Conservation (phyloP, 345 rosid genomes). For the Moricandia arvensis region DNA sequence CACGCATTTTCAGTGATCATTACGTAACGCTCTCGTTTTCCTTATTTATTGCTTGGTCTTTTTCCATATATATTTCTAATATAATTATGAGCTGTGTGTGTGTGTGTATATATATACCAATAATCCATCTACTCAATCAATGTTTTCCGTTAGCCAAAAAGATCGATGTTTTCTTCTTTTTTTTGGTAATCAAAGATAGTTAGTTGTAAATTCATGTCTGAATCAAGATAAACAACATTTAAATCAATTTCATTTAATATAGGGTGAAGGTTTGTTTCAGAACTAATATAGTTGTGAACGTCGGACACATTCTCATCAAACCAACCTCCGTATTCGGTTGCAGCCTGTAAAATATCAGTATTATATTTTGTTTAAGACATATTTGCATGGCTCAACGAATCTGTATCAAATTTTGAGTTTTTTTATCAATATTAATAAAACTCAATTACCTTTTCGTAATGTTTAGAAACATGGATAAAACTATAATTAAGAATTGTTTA, state of each 20-base stretch:
- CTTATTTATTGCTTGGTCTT: background rate
- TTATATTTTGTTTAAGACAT: background rate
- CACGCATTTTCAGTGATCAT: conserved; percentile 29
- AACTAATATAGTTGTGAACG: background rate
- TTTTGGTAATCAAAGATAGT: too few species aligned
- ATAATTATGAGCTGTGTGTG: too few species aligned
- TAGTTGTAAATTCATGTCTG: background rate
- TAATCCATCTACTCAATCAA: background rate
- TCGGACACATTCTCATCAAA: too few species aligned
- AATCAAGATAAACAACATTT: background rate
- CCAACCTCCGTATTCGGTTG: background rate
- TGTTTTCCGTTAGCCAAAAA: background rate
- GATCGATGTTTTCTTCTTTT: background rate
- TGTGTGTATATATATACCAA: background rate
- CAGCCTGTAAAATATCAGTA: background rate
- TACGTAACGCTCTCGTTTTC: conserved; percentile 22
- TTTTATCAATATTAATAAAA: background rate
- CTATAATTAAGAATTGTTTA: too few species aligned
- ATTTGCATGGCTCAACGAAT: background rate
- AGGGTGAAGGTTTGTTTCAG: background rate
- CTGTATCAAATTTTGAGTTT: background rate
- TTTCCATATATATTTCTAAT: background rate
- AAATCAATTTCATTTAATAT: background rate
- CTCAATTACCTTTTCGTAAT: too few species aligned
- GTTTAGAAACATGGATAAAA: too few species aligned